Evolutionary conservation across 2,329 filamentous ascomycete genomes (phyloP).

Genomic region (Arthrobotrys musiformis): DNA sequence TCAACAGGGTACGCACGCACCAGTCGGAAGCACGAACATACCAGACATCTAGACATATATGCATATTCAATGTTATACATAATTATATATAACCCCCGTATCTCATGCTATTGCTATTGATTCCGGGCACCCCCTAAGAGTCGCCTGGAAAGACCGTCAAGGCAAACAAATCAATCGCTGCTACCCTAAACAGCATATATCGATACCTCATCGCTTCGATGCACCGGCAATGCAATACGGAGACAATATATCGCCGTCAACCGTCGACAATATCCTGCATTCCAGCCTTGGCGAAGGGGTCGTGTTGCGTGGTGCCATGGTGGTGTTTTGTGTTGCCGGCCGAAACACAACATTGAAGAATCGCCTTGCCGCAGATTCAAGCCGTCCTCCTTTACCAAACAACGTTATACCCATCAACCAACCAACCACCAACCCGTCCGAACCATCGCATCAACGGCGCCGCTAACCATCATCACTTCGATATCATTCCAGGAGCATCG

Average conservation of each 20-base stretch:
- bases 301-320: slow-evolving; percentile 8
- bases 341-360: slow-evolving; percentile 35
- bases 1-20: too few relatives aligned
- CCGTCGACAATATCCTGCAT: too few relatives aligned
- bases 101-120: too few relatives aligned
- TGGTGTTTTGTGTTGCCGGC: slow-evolving; percentile 28
- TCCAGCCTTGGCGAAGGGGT: not conserved
- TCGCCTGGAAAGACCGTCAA: too few relatives aligned
- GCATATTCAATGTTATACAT: too few relatives aligned
- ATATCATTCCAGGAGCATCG: not conserved
- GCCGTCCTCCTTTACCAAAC: slow-evolving; percentile 49
- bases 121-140: too few relatives aligned
- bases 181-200: too few relatives aligned
- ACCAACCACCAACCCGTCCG: slow-evolving; percentile 10
- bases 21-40: too few relatives aligned
- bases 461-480: not conserved
- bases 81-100: too few relatives aligned
- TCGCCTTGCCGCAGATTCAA: slow-evolving; percentile 38
- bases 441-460: slow-evolving; percentile 33
- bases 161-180: too few relatives aligned
- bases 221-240: not conserved
- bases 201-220: not conserved
- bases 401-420: slow-evolving; percentile 36
- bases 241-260: not conserved
- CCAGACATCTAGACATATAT: too few relatives aligned